Evolutionary conservation across 805 yeast genomes (phyloP).

Genomic region (Saturnispora halmiae): DNA sequence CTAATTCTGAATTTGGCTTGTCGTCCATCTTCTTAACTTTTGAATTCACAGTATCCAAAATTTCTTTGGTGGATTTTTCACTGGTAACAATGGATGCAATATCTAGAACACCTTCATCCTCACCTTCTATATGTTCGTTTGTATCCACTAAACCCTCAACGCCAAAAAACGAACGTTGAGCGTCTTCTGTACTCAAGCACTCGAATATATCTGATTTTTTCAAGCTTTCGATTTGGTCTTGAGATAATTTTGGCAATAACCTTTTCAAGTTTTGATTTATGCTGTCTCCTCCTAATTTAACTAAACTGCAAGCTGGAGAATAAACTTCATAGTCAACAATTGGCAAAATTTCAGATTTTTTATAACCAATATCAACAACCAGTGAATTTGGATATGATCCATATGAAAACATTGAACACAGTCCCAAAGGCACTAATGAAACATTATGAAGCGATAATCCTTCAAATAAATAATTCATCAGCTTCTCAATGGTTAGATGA

Average conservation of each 20-base stretch:
- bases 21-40: slow-evolving; percentile 12
- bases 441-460: slow-evolving; percentile 62
- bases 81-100: slow-evolving; percentile 84
- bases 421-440: slow-evolving; percentile 54
- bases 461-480: slow-evolving; percentile 73
- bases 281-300: slow-evolving; percentile 50
- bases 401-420: slow-evolving; percentile 67
- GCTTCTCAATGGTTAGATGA: slow-evolving; percentile 51
- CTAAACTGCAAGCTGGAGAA: slow-evolving; percentile 35
- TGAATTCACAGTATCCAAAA: slow-evolving; percentile 24
- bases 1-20: slow-evolving; percentile 56
- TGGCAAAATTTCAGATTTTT: slow-evolving; percentile 69
- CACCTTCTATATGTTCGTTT: slow-evolving; percentile 9
- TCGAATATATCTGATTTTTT: slow-evolving; percentile 73
- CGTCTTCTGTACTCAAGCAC: slow-evolving; percentile 61
- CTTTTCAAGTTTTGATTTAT: slow-evolving; percentile 48
- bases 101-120: slow-evolving; percentile 65
- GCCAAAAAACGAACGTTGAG: slow-evolving; percentile 53
- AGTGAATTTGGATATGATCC: slow-evolving; percentile 55
- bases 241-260: slow-evolving; percentile 49
- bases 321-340: slow-evolving; percentile 64
- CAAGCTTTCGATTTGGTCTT: slow-evolving; percentile 58
- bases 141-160: slow-evolving; percentile 35
- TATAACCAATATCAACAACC: slow-evolving; percentile 73
- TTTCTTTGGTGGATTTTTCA: slow-evolving; percentile 51